Evolutionary conservation across 139 green algal genomes (phyloP).

Genomic region (Picochlorum sp.): DNA sequence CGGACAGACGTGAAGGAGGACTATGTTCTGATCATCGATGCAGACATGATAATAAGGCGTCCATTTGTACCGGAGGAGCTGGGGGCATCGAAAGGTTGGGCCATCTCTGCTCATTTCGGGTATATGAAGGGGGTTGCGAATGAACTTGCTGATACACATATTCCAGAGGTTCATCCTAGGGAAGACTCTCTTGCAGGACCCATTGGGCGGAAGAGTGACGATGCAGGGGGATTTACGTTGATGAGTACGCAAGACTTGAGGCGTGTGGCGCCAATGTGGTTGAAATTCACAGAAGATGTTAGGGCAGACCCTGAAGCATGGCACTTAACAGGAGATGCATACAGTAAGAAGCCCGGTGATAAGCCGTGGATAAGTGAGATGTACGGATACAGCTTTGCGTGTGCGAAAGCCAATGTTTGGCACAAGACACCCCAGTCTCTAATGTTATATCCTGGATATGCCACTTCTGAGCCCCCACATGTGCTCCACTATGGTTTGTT

Average conservation of each 20-base stretch:
- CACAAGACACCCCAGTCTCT: slow-evolving; percentile 55
- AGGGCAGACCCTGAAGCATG: slow-evolving; percentile 34
- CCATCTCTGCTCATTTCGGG: slow-evolving; percentile 29
- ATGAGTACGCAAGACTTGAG: slow-evolving; percentile 69
- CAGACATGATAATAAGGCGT: slow-evolving; percentile 54
- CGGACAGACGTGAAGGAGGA: slow-evolving; percentile 40
- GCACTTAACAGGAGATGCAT: slow-evolving; percentile 41
- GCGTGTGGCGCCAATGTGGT: slow-evolving; percentile 59
- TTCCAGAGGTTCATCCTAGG: slow-evolving; percentile 39
- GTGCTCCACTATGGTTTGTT: slow-evolving; percentile 84
- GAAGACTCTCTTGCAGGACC: slow-evolving; percentile 55
- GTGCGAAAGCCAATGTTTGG: slow-evolving; percentile 63
- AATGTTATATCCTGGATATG: slow-evolving; percentile 81
- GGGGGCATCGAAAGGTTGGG: slow-evolving; percentile 20
- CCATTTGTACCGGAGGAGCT: slow-evolving; percentile 27
- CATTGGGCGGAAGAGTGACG: slow-evolving; percentile 29
- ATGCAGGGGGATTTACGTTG: slow-evolving; percentile 75
- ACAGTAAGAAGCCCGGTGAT: slow-evolving; percentile 32
- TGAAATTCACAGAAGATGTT: slow-evolving; percentile 55
- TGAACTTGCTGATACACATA: slow-evolving; percentile 36
- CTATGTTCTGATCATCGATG: slow-evolving; percentile 52
- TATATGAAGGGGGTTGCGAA: slow-evolving; percentile 43
- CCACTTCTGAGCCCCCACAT: slow-evolving; percentile 33
- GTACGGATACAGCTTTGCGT: slow-evolving; percentile 71
- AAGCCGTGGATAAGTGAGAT: slow-evolving; percentile 36